These are phyloP conservation scores for Larix sibirica DNA, from an alignment of 83 land plant genomes.

Conservation along the genomic window DNA sequence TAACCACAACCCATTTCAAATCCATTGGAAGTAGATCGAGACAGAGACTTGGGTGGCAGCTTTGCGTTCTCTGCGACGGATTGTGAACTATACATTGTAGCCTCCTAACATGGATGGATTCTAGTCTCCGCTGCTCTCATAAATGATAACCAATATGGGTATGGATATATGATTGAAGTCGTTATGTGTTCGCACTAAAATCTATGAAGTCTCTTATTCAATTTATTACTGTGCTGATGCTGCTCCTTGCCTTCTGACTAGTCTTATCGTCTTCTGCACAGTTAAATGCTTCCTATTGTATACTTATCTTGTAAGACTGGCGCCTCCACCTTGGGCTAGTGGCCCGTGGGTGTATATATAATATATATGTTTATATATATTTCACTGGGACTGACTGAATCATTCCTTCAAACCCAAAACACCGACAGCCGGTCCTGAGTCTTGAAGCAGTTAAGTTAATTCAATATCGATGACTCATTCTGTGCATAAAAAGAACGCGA, in stretches of 20 bases:
- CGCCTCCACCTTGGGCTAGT: conserved; percentile 1
- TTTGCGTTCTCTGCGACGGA: neutral
- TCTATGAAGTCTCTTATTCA: conserved; percentile 3
- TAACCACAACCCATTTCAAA: conserved; percentile 4
- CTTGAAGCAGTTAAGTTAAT: too few species aligned
- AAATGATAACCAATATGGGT: neutral
- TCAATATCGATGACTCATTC: neutral
- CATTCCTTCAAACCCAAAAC: too few species aligned
- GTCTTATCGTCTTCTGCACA: conserved; percentile 5
- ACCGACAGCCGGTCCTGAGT: too few species aligned
- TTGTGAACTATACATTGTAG: conserved; percentile 6
- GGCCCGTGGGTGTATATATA: neutral
- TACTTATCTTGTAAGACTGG: neutral
- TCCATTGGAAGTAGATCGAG: conserved; percentile 7
- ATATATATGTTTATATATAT: neutral
- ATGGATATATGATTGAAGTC: neutral
- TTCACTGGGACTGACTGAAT: too few species aligned
- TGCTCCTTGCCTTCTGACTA: conserved; percentile 13
- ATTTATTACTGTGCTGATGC: neutral
- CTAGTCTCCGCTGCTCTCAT: neutral
- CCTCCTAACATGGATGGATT: neutral
- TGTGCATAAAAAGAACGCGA: neutral
- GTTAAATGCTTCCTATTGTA: neutral
- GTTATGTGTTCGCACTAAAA: conserved; percentile 8
- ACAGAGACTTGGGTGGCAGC: conserved; percentile 5